These are phyloP conservation scores for Maudiozyma serrabonitensis DNA, from an alignment of 805 yeast genomes.

Conservation along the genomic window DNA sequence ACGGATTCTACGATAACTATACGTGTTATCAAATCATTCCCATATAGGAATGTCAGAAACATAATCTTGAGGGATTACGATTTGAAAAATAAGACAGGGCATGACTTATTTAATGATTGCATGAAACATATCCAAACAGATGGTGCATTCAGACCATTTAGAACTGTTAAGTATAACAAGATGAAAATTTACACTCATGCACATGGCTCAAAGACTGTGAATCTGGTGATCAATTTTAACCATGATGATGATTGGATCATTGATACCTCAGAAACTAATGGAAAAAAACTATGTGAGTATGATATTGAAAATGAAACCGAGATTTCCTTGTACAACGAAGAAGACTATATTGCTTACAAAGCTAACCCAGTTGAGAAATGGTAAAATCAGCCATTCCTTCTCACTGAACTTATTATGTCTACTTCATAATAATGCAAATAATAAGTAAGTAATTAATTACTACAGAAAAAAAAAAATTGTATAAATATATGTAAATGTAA, in stretches of 20 bases:
- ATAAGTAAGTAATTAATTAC: background rate
- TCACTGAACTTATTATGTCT: too few species aligned
- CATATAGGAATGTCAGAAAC: slow-evolving; percentile 79
- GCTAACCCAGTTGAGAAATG: slow-evolving; percentile 86
- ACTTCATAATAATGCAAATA: background rate
- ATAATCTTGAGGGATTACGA: slow-evolving; percentile 61
- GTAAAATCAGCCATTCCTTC: slow-evolving; percentile 30
- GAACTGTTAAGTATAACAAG: slow-evolving; percentile 64
- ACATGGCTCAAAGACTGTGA: slow-evolving; percentile 88
- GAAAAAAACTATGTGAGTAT: slow-evolving; percentile 38
- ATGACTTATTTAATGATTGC: slow-evolving; percentile 47
- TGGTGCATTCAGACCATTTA: slow-evolving; percentile 71
- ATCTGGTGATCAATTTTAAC: slow-evolving; percentile 82
- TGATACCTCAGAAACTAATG: slow-evolving; percentile 28
- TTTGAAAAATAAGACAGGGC: slow-evolving; percentile 57
- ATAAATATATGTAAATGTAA: background rate
- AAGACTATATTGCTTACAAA: slow-evolving; percentile 59
- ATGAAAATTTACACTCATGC: slow-evolving; percentile 89
- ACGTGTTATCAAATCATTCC: slow-evolving; percentile 83
- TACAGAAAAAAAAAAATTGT: background rate
- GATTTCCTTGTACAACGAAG: slow-evolving; percentile 64
- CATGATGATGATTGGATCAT: slow-evolving; percentile 70
- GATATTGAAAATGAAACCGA: slow-evolving; percentile 86
- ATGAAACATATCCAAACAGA: slow-evolving; percentile 39
- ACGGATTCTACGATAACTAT: slow-evolving; percentile 68